Evolutionary conservation across 805 yeast genomes (phyloP).

Genomic region (Saccharomycopsis fibuligera): DNA sequence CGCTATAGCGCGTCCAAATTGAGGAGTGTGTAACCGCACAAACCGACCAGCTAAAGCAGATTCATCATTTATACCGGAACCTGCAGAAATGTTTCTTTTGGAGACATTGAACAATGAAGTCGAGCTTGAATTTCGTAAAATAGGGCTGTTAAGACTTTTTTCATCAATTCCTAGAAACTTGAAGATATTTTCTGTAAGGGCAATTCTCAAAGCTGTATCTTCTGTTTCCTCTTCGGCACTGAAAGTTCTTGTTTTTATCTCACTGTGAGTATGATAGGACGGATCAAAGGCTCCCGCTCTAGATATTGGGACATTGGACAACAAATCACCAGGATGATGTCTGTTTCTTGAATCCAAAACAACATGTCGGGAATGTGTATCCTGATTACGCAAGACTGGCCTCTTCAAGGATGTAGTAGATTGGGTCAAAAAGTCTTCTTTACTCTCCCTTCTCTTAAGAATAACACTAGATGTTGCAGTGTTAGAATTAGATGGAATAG

Average conservation of each 20-base stretch:
- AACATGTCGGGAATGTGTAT: conserved; percentile 38
- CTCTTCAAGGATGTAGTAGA: conserved; percentile 1
- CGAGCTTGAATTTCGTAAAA: conserved; percentile 18
- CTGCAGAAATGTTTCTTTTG: background rate
- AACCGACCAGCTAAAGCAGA: background rate
- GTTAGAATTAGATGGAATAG: background rate
- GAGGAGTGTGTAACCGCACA: background rate
- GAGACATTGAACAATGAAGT: conserved; percentile 22
- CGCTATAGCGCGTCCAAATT: background rate
- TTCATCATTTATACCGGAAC: background rate
- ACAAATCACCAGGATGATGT: conserved; percentile 76
- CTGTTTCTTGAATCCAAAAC: conserved; percentile 48
- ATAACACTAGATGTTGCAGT: background rate
- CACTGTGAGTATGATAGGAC: background rate
- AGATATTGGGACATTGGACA: conserved; percentile 73
- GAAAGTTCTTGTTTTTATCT: conserved; percentile 25
- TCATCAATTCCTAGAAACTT: conserved; percentile 56
- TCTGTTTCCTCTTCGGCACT: conserved; percentile 67
- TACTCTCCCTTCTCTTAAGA: background rate
- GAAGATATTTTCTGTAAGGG: conserved; percentile 67
- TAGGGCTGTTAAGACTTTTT: conserved; percentile 27
- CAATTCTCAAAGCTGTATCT: conserved; percentile 54
- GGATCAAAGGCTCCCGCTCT: conserved; percentile 25
- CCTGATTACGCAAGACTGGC: background rate
- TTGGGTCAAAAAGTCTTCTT: background rate